These are phyloP conservation scores for Mariannaea sp. DNA, from an alignment of 2,329 filamentous ascomycete species.

Conservation along the genomic window DNA sequence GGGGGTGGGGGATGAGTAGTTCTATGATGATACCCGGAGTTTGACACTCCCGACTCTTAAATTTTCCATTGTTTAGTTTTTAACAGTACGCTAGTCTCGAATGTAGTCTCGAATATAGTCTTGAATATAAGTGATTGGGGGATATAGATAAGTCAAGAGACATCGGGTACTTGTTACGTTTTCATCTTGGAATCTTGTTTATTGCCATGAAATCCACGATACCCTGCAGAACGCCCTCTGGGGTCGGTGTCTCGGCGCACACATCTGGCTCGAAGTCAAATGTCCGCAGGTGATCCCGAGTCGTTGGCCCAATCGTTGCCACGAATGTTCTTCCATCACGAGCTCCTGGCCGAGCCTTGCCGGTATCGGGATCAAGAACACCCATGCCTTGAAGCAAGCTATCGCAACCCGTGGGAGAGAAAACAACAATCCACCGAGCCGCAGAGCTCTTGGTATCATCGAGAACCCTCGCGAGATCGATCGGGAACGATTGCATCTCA, in stretches of 20 bases:
- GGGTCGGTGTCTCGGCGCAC: constrained; percentile 81
- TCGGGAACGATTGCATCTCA: constrained; percentile 77
- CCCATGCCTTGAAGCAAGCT: constrained; percentile 61
- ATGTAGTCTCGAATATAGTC: background rate
- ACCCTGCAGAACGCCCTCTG: constrained; percentile 74
- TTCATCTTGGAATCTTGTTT: constrained; percentile 25
- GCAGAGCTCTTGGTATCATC: constrained; percentile 46
- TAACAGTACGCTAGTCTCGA: background rate
- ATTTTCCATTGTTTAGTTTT: background rate
- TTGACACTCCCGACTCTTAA: constrained; percentile 32
- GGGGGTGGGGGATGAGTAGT: constrained; percentile 22
- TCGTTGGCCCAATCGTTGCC: constrained; percentile 93
- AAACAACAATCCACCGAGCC: constrained; percentile 75
- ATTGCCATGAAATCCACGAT: constrained; percentile 54
- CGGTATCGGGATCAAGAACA: constrained; percentile 53
- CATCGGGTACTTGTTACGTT: constrained; percentile 1
- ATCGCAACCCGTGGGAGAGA: constrained; percentile 69
- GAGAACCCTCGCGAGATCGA: constrained; percentile 63
- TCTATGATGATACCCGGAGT: constrained; percentile 38
- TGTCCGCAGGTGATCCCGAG: constrained; percentile 71
- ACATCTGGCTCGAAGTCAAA: constrained; percentile 75
- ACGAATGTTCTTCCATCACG: constrained; percentile 61
- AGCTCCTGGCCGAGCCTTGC: constrained; percentile 41
- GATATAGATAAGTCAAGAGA: background rate
- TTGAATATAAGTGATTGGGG: background rate